A percentile compares a stretch with the other conserved stretches of the same genome.
phyloP scores from a whole-genome alignment of 768 basidiomycete genomes.

The Rhizopogon rudus region DNA sequence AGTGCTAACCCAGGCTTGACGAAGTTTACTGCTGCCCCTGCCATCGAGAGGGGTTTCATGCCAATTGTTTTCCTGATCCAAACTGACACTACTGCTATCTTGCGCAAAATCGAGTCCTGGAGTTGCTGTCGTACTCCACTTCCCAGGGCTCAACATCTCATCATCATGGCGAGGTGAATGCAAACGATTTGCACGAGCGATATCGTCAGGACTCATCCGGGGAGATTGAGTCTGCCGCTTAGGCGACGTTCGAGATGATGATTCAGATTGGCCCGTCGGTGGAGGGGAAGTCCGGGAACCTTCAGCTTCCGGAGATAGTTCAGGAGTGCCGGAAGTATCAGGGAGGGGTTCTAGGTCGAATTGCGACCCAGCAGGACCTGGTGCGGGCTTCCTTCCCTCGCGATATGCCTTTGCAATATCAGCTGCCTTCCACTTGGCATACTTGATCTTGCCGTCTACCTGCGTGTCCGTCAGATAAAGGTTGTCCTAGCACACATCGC shows the following conservation, averaged over 20 bases:
- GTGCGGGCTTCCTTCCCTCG: slow-evolving; percentile 81
- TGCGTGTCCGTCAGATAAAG: slow-evolving; percentile 24
- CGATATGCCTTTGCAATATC: slow-evolving; percentile 93
- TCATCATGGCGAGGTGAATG: slow-evolving; percentile 23
- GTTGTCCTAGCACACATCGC: background rate
- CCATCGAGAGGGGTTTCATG: slow-evolving; percentile 25
- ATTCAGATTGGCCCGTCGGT: slow-evolving; percentile 19
- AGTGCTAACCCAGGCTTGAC: slow-evolving; percentile 35
- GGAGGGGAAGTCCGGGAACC: slow-evolving; percentile 23
- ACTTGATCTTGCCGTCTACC: slow-evolving; percentile 86
- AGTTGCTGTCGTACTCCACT: slow-evolving; percentile 75
- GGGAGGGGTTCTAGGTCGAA: slow-evolving; percentile 17
- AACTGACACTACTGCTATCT: slow-evolving; percentile 10
- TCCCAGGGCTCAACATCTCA: slow-evolving; percentile 42
- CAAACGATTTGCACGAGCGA: slow-evolving; percentile 24
- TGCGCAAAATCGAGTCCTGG: slow-evolving; percentile 45
- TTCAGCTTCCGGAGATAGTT: slow-evolving; percentile 13
- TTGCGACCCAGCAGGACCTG: slow-evolving; percentile 65
- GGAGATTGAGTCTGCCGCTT: slow-evolving; percentile 31
- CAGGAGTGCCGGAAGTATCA: slow-evolving; percentile 5
- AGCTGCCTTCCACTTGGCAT: slow-evolving; percentile 96
- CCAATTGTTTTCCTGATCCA: slow-evolving; percentile 20
- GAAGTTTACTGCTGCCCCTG: slow-evolving; percentile 14
- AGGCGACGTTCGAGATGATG: background rate
- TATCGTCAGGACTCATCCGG: slow-evolving; percentile 21